Conservation (phyloP, 345 rosid genomes). For the Eucalyptus tenuipes region DNA sequence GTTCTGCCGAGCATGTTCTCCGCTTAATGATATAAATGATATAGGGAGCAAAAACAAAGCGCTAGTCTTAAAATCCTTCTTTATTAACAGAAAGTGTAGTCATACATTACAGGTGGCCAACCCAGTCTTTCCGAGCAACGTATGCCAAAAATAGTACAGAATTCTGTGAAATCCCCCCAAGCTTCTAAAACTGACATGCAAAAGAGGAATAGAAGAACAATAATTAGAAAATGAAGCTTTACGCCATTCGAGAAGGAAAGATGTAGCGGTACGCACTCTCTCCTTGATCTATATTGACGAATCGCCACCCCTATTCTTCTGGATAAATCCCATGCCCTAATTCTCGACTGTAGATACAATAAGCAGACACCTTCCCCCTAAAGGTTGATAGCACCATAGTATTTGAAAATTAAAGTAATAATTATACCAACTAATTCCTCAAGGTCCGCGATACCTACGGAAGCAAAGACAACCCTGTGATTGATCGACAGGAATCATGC, state of each 20-base stretch:
- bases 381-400: background rate
- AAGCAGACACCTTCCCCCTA: background rate
- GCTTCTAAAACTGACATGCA: background rate
- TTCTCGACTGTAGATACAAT: background rate
- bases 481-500: constrained; percentile 90
- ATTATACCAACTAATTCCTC: background rate
- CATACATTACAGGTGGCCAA: no score
- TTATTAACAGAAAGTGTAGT: background rate
- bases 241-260: constrained; percentile 6
- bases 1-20: background rate
- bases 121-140: no score
- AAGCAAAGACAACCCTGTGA: constrained; percentile 81
- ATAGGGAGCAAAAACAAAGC: background rate
- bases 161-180: background rate
- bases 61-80: background rate
- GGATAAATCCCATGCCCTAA: background rate
- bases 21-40: background rate
- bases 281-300: background rate
- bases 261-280: background rate
- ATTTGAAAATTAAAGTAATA: background rate
- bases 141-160: background rate
- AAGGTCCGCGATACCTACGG: constrained; percentile 73
- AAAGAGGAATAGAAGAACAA: background rate
- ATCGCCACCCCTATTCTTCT: background rate
- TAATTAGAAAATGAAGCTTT: constrained; percentile 1